phyloP scores from a whole-genome alignment of 352 stramenopile species.

The Phytophthora sp. region DNA sequence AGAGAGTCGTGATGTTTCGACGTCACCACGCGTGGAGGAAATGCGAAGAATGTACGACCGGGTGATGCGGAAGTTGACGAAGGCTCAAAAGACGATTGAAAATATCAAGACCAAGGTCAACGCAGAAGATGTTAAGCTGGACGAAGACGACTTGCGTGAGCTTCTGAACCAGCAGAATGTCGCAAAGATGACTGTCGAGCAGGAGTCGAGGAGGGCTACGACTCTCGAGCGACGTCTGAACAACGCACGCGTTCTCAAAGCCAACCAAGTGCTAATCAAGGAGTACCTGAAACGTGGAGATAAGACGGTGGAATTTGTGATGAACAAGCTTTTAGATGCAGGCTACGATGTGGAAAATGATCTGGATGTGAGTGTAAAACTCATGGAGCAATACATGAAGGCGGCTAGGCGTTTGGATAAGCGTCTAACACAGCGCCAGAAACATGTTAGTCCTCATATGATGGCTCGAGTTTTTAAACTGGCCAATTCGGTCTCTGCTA shows the following conservation, averaged over 20 bases:
- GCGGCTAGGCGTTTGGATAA: conserved; percentile 60
- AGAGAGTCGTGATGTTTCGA: conserved; percentile 42
- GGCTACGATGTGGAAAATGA: conserved; percentile 45
- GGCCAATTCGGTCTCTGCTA: conserved; percentile 42
- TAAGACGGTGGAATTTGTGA: conserved; percentile 44
- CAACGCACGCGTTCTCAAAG: conserved; percentile 47
- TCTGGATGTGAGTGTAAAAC: conserved; percentile 57
- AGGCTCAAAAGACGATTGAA: conserved; percentile 22
- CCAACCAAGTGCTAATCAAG: conserved; percentile 55
- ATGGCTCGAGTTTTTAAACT: conserved; percentile 72
- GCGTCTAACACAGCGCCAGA: conserved; percentile 56
- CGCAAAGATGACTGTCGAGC: conserved; percentile 23
- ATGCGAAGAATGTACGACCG: conserved; percentile 52
- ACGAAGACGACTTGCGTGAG: conserved; percentile 28
- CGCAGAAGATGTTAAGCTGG: conserved; percentile 13
- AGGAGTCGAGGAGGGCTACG: conserved; percentile 37
- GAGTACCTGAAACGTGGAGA: conserved; percentile 56
- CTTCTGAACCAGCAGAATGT: conserved; percentile 26
- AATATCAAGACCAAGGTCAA: conserved; percentile 18
- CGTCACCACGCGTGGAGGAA: conserved; percentile 50
- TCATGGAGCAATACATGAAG: conserved; percentile 86
- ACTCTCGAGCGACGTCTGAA: conserved; percentile 50
- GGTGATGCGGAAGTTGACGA: conserved; percentile 32
- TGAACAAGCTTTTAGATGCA: conserved; percentile 47
- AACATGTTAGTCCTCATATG: conserved; percentile 58